A percentile compares a stretch with the other conserved stretches of the same genome.
These are phyloP conservation scores for Magnolia sinica DNA, from an alignment of 164 flowering plant species.

Conservation along the genomic window DNA sequence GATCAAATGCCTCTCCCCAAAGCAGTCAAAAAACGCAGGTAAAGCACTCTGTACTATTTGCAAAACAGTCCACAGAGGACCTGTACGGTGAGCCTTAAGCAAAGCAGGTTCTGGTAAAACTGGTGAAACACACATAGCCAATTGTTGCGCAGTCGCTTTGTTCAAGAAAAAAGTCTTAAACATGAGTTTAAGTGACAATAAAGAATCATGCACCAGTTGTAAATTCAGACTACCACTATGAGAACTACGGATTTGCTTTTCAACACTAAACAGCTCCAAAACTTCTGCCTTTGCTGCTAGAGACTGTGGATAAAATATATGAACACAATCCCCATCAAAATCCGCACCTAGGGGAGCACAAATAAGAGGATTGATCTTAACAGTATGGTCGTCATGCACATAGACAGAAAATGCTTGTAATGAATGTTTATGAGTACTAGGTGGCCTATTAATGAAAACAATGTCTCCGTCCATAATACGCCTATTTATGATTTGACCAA, in stretches of 20 bases:
- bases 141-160: slow-evolving; percentile 51
- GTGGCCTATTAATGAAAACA: slow-evolving; percentile 89
- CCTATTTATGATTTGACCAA: slow-evolving; percentile 78
- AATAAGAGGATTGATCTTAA: slow-evolving; percentile 89
- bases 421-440: slow-evolving; percentile 95
- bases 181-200: slow-evolving; percentile 62
- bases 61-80: slow-evolving; percentile 61
- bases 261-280: slow-evolving; percentile 81
- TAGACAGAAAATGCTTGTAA: slow-evolving; percentile 82
- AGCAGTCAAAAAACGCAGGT: slow-evolving; percentile 52
- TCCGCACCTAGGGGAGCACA: slow-evolving; percentile 94
- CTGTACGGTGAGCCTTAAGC: slow-evolving; percentile 27
- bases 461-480: slow-evolving; percentile 91
- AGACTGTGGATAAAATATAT: slow-evolving; percentile 86
- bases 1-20: slow-evolving; percentile 48
- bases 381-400: slow-evolving; percentile 76
- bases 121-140: slow-evolving; percentile 56
- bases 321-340: slow-evolving; percentile 95
- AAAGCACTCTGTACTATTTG: slow-evolving; percentile 64
- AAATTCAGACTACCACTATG: slow-evolving; percentile 75
- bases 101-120: slow-evolving; percentile 57
- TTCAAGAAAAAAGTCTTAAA: slow-evolving; percentile 41
- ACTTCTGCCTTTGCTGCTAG: slow-evolving; percentile 90
- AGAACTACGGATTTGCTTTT: slow-evolving; percentile 84
- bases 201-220: slow-evolving; percentile 72